These are phyloP conservation scores for Trichophyton simii DNA, from an alignment of 2,329 filamentous ascomycete species.

Conservation along the genomic window DNA sequence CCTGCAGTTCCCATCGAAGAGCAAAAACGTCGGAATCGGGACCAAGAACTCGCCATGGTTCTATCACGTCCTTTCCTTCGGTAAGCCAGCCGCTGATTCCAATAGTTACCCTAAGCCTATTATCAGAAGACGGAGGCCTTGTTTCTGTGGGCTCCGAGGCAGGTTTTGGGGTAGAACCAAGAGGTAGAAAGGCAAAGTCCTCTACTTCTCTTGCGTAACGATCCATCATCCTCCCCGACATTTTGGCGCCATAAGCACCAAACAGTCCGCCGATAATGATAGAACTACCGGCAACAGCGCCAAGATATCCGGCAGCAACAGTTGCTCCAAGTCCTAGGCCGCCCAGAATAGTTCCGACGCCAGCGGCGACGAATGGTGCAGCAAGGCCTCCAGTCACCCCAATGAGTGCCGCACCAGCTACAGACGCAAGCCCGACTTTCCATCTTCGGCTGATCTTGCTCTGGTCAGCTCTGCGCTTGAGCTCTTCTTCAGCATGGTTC, in stretches of 20 bases:
- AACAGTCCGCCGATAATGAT: slow-evolving; percentile 75
- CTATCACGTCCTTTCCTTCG: slow-evolving; percentile 56
- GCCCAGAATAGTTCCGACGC: slow-evolving; percentile 66
- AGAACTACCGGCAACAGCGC: slow-evolving; percentile 64
- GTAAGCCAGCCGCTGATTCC: slow-evolving; percentile 72
- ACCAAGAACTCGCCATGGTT: slow-evolving; percentile 67
- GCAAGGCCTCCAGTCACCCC: slow-evolving; percentile 68
- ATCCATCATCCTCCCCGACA: slow-evolving; percentile 78
- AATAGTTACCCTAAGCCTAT: slow-evolving; percentile 68
- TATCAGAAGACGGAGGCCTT: slow-evolving; percentile 37
- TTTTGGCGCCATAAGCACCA: slow-evolving; percentile 75
- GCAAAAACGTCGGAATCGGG: slow-evolving; percentile 65
- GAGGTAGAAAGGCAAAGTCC: slow-evolving; percentile 75
- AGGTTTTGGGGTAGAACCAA: slow-evolving; percentile 25
- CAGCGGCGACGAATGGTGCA: slow-evolving; percentile 62
- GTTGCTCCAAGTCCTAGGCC: slow-evolving; percentile 62
- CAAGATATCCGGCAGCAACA: slow-evolving; percentile 65
- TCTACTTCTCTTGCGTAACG: slow-evolving; percentile 74
- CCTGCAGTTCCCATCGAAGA: slow-evolving; percentile 69
- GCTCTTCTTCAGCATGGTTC: slow-evolving; percentile 59
- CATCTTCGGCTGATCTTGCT: slow-evolving; percentile 53
- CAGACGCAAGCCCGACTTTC: slow-evolving; percentile 77
- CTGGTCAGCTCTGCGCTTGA: slow-evolving; percentile 57
- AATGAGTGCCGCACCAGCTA: slow-evolving; percentile 80
- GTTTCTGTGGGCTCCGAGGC: slow-evolving; percentile 13